Evolutionary conservation across 2,329 filamentous ascomycete genomes (phyloP).

Genomic region (Apiospora malaysiana): DNA sequence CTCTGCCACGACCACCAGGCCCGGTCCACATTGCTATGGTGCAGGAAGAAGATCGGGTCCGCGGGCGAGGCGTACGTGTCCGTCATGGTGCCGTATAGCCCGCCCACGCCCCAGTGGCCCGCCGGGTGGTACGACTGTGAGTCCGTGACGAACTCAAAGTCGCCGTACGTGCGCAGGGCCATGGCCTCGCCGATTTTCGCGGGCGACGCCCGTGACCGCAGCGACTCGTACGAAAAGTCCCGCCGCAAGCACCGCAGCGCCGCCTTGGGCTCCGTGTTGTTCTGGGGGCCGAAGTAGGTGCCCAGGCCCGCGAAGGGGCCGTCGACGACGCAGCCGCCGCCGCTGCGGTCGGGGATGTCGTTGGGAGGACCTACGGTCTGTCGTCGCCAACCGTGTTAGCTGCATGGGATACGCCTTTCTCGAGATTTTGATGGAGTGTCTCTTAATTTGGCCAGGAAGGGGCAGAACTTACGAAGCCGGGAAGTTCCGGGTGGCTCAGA

Average conservation of each 20-base stretch:
- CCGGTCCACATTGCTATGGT: constrained; percentile 22
- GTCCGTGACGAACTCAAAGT: constrained; percentile 13
- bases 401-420: no score
- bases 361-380: background rate
- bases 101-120: constrained; percentile 24
- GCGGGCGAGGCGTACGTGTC: constrained; percentile 21
- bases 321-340: constrained; percentile 7
- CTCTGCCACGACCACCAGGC: constrained; percentile 19
- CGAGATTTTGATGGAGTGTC: no score
- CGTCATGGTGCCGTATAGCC: constrained; percentile 24
- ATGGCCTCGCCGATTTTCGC: background rate
- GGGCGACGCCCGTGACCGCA: background rate
- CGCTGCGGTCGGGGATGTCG: constrained; percentile 16
- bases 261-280: background rate
- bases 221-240: constrained; percentile 16
- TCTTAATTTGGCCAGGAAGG: no score
- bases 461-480: constrained; percentile 8
- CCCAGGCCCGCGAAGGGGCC: constrained; percentile 2
- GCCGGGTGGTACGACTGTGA: constrained; percentile 18
- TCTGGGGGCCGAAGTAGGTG: constrained; percentile 1
- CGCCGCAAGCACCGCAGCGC: background rate
- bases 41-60: constrained; percentile 23
- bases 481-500: constrained; percentile 20
- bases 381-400: background rate
- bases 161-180: background rate